Evolutionary conservation across 2,329 filamentous ascomycete genomes (phyloP).

Genomic region (Botrytis sinoallii): DNA sequence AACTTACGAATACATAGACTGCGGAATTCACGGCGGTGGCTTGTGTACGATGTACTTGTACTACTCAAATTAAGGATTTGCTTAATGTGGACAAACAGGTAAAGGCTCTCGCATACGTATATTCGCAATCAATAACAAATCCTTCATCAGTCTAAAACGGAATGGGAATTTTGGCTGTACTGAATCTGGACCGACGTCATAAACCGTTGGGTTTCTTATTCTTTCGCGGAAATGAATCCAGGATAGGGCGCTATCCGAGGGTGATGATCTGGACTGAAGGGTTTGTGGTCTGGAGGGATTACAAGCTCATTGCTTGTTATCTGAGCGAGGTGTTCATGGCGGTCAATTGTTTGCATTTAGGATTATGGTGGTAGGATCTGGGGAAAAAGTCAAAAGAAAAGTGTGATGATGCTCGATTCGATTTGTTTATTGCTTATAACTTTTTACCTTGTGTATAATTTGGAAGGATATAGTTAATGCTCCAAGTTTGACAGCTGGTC

Average conservation of each 20-base stretch:
- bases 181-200: background rate
- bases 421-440: background rate
- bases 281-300: background rate
- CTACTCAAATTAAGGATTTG: background rate
- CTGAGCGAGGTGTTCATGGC: constrained; percentile 6
- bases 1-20: background rate
- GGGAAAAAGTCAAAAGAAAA: background rate
- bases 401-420: background rate
- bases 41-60: background rate
- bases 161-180: background rate
- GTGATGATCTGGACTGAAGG: constrained; percentile 2
- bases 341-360: background rate
- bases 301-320: constrained; percentile 8
- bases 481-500: background rate
- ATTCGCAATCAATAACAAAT: background rate
- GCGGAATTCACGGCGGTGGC: background rate
- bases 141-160: background rate
- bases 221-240: background rate
- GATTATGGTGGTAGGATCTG: constrained; percentile 1
- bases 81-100: background rate
- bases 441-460: background rate
- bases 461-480: background rate
- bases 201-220: background rate
- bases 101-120: background rate
- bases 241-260: background rate